Conservation (phyloP, 352 stramenopile genomes). For the Phytophthora rubi region DNA sequence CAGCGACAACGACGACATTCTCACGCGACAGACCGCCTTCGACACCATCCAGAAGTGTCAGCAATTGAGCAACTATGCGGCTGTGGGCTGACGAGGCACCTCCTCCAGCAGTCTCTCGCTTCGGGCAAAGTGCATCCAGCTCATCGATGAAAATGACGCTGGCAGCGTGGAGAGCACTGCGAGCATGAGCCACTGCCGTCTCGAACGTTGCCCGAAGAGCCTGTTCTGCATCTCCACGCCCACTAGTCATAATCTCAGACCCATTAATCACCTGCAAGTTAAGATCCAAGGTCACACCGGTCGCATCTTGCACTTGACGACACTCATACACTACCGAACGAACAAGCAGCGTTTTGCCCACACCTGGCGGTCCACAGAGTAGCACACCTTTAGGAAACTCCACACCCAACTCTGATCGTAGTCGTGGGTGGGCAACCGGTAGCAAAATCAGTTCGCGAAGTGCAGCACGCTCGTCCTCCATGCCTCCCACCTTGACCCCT, state of each 20-base stretch:
- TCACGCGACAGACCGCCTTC: conserved; percentile 55
- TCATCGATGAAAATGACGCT: conserved; percentile 96
- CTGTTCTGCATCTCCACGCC: conserved; percentile 72
- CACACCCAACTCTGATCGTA: conserved; percentile 50
- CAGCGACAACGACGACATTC: conserved; percentile 94
- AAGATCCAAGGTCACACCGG: conserved; percentile 37
- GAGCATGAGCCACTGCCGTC: conserved; percentile 40
- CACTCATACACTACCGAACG: conserved; percentile 71
- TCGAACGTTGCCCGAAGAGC: conserved; percentile 69
- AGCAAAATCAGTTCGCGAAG: conserved; percentile 80
- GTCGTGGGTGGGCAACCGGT: conserved; percentile 40
- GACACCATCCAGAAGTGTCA: conserved; percentile 95
- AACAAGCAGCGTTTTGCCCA: conserved; percentile 86
- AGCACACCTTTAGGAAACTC: conserved; percentile 79
- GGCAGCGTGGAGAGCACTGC: conserved; percentile 38
- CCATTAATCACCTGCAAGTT: conserved; percentile 81
- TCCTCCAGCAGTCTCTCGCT: conserved; percentile 72
- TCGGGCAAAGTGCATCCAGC: conserved; percentile 95
- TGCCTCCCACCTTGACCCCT: conserved; percentile 56
- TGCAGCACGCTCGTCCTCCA: conserved; percentile 65
- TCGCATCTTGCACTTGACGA: conserved; percentile 37
- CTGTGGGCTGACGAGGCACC: conserved; percentile 51
- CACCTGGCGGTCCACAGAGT: conserved; percentile 76
- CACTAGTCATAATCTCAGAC: conserved; percentile 80
- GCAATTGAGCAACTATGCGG: conserved; percentile 93